Evolutionary conservation across 2,329 filamentous ascomycete genomes (phyloP).

Genomic region (Ophiostoma perfectum): DNA sequence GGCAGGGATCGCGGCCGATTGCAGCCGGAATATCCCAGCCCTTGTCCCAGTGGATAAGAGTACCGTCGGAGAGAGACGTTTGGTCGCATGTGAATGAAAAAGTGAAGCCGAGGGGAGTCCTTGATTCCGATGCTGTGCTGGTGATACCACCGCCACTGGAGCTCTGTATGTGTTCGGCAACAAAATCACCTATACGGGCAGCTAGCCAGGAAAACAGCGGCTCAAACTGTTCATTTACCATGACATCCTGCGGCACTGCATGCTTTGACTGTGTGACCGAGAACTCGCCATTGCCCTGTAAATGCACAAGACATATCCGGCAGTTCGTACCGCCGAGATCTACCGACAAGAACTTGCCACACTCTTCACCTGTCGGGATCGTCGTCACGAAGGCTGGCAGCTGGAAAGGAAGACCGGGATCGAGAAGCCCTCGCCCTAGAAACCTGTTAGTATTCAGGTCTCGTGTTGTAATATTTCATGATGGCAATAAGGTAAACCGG

Average conservation of each 20-base stretch:
- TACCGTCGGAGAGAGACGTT: constrained; percentile 86
- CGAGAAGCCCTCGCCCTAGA: background rate
- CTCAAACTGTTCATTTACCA: constrained; percentile 76
- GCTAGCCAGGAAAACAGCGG: constrained; percentile 90
- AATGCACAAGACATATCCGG: constrained; percentile 85
- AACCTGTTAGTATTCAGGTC: background rate
- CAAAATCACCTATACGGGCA: constrained; percentile 83
- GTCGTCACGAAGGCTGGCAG: constrained; percentile 94
- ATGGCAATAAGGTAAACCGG: too few species aligned
- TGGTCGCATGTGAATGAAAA: constrained; percentile 97
- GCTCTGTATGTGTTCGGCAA: constrained; percentile 41
- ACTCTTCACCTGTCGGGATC: constrained; percentile 93
- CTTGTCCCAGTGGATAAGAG: constrained; percentile 94
- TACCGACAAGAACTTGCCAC: constrained; percentile 91
- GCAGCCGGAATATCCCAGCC: constrained; percentile 93
- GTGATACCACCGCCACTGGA: constrained; percentile 28
- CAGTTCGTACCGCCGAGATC: constrained; percentile 97
- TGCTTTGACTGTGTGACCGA: constrained; percentile 88
- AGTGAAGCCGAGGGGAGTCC: constrained; percentile 84
- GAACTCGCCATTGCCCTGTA: constrained; percentile 92
- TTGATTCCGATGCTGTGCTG: constrained; percentile 45
- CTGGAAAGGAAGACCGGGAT: constrained; percentile 43
- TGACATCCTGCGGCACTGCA: constrained; percentile 79
- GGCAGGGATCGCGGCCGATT: constrained; percentile 87
- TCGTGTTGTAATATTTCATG: too few species aligned